phyloP scores from a whole-genome alignment of 345 rosid species.

The Pistacia vera region DNA sequence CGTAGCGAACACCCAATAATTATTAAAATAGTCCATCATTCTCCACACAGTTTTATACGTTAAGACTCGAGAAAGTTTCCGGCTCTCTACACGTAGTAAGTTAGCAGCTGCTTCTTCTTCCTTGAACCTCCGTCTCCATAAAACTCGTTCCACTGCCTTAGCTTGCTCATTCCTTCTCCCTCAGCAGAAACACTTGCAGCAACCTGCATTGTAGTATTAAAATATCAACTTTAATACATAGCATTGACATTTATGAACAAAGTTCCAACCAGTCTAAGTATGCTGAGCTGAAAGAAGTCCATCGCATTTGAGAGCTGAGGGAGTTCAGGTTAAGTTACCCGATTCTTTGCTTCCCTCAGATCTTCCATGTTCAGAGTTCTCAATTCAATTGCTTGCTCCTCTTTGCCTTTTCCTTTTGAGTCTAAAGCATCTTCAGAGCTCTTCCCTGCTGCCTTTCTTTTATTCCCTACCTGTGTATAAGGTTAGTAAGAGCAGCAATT shows the following conservation, averaged over 20 bases:
- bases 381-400: constrained; percentile 57
- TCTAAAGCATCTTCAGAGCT: constrained; percentile 46
- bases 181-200: constrained; percentile 89
- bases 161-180: constrained; percentile 75
- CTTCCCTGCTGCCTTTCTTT: constrained; percentile 62
- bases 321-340: constrained; percentile 42
- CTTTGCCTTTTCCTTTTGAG: constrained; percentile 49
- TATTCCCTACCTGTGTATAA: constrained; percentile 65
- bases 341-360: constrained; percentile 88
- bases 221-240: background rate
- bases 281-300: background rate
- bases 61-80: constrained; percentile 4
- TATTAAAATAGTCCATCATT: constrained; percentile 1
- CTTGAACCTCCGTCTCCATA: constrained; percentile 96
- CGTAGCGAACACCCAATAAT: background rate
- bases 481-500: constrained; percentile 13
- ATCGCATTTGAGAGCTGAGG: background rate
- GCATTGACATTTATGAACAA: background rate
- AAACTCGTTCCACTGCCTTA: constrained; percentile 89
- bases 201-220: constrained; percentile 46
- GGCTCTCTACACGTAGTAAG: constrained; percentile 72
- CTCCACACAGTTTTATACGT: background rate
- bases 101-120: constrained; percentile 76
- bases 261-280: background rate
- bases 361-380: constrained; percentile 92